A percentile compares a stretch with the other conserved stretches of the same genome.
phyloP scores from a whole-genome alignment of 108 stramenopile species.

The Parmales sp. region DNA sequence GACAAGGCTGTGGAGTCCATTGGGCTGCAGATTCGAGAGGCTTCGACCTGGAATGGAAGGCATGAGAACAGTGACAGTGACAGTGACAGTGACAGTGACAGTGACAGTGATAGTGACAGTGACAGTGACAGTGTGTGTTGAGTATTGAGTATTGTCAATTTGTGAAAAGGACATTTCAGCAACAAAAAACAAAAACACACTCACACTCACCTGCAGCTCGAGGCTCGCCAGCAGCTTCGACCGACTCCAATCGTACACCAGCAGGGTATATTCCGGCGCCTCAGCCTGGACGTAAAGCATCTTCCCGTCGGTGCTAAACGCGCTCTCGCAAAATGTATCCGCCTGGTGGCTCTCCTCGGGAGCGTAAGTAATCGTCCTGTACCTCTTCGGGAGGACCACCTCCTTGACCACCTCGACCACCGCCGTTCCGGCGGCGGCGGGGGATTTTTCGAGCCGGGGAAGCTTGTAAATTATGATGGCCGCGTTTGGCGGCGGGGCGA shows the following conservation, averaged over 20 bases:
- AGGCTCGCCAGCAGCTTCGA: not conserved
- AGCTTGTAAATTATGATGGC: not conserved
- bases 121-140: not conserved
- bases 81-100: too few species aligned
- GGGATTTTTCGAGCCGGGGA: not conserved
- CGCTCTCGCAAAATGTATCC: not conserved
- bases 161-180: too few species aligned
- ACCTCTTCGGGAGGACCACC: not conserved
- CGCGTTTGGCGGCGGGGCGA: not conserved
- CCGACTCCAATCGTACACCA: not conserved
- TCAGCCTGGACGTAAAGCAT: not conserved
- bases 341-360: not conserved
- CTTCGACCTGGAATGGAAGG: too few species aligned
- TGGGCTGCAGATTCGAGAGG: too few species aligned
- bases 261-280: constrained; percentile 1
- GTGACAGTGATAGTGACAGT: not conserved
- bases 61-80: too few species aligned
- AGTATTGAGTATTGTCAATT: not conserved
- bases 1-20: not conserved
- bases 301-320: not conserved
- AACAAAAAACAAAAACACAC: too few species aligned
- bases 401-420: not conserved
- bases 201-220: not conserved
- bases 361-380: not conserved
- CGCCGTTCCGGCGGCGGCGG: not conserved